Base-by-base conservation (phyloP, 345 rosid species). In the Laguncularia racemosa region DNA sequence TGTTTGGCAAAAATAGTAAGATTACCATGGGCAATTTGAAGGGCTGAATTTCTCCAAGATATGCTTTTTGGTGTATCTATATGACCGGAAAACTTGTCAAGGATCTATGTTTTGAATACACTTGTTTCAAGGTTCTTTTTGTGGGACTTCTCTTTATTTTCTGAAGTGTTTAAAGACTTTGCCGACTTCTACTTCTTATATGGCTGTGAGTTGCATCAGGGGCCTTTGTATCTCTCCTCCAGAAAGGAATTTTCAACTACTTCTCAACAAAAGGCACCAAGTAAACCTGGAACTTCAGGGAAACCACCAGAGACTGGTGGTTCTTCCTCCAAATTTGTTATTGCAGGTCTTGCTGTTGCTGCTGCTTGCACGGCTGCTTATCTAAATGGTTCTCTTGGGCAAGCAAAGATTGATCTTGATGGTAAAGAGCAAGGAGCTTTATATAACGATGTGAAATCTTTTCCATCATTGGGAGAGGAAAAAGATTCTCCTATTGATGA, bases 281-380 rank as follows among this genome's bases (percentile, higher is more conserved):
- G 73, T 9, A 78, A 76, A 56, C 71, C 76, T 75, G 75, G 71
- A 46, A 59, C 78, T 2, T 44, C 67, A 18, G 79, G 72, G 46
- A 71, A 80, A 62, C 76, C 82, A 48, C 72, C 78, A n/a, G 72
- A 67, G 26, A 55, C 83, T 0, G 67, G 68, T 60, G 79, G 86
- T 52, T 66, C 62, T 23, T 58, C 78, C 51, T 56, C 81, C 0
- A 75, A 69, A 54, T 47, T 78, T 59, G 45, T 78, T 50, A 11
- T 81, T 18, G 97, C 91, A 67, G 76, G 84, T 33, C 67, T 70
- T 44, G 67, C 76, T 3, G 67, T 78, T 21, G 78, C 63, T 40
- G 76, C 82, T 69, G 86, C 84, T 50, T 64, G 65, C 43, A 40
- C 79, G 53, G 58, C 72, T 15, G 92, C 86, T 0, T 85, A 85